Evolutionary conservation across 2,329 filamentous ascomycete species (phyloP).

Genomic region (Fusarium subtropicale): DNA sequence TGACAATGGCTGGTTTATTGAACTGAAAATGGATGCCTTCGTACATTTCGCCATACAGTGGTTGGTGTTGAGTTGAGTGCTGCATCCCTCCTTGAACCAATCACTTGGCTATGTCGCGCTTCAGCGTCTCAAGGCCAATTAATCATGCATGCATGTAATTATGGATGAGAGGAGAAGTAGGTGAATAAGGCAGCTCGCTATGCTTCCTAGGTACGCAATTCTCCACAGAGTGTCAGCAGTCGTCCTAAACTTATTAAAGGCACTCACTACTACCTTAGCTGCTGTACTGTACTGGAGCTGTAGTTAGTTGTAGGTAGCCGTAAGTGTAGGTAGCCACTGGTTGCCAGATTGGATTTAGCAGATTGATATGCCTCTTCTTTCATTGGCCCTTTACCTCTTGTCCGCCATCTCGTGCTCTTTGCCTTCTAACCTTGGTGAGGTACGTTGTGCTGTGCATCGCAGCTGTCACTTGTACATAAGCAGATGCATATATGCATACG

Average conservation of each 20-base stretch:
- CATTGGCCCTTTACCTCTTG: constrained; percentile 14
- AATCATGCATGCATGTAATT: constrained; percentile 43
- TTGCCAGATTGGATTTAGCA: constrained; percentile 15
- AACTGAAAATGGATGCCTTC: constrained; percentile 14
- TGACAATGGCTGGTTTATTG: constrained; percentile 15
- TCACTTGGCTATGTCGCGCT: constrained; percentile 25
- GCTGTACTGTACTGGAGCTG: background rate
- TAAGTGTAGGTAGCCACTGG: constrained; percentile 23
- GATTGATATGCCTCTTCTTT: constrained; percentile 2
- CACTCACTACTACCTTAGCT: background rate
- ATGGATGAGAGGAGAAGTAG: constrained; percentile 14
- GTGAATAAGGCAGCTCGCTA: constrained; percentile 22
- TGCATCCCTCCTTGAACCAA: constrained; percentile 35
- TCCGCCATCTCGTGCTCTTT: constrained; percentile 4
- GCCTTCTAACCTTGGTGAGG: background rate
- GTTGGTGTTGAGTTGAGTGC: constrained; percentile 28
- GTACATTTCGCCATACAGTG: constrained; percentile 13
- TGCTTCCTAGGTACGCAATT: background rate
- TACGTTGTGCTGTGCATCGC: constrained; percentile 20
- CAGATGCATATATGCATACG: constrained; percentile 2
- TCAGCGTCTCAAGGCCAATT: constrained; percentile 40
- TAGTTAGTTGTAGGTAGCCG: constrained; percentile 1
- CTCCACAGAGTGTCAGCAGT: constrained; percentile 10
- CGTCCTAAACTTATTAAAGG: background rate
- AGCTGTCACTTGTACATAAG: constrained; percentile 34